phyloP scores from a whole-genome alignment of 2,329 filamentous ascomycete species.

The Talaromyces sp. region DNA sequence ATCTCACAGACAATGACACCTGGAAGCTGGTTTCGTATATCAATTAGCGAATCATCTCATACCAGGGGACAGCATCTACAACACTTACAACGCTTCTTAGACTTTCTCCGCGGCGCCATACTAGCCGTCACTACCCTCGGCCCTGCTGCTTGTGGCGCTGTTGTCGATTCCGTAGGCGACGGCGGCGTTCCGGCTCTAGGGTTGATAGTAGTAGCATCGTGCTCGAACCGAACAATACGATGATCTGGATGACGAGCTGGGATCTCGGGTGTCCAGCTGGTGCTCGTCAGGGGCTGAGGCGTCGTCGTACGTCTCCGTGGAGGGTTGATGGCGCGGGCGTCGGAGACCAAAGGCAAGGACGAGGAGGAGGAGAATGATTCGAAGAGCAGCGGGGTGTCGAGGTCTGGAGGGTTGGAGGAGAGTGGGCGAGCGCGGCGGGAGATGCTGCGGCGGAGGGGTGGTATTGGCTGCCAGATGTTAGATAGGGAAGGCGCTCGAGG shows the following conservation, averaged over 20 bases:
- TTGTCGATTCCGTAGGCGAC: no score
- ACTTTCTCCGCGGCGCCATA: conserved; percentile 4
- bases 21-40: neutral
- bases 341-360: neutral
- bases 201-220: neutral
- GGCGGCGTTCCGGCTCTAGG: neutral
- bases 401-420: conserved; percentile 16
- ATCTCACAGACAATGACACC: conserved; percentile 1
- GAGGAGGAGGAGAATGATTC: neutral
- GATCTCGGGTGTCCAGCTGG: conserved; percentile 5
- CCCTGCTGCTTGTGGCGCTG: neutral
- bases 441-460: conserved; percentile 10
- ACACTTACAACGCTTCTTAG: conserved; percentile 12
- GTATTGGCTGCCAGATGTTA: neutral
- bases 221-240: neutral
- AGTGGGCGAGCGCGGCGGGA: conserved; percentile 15
- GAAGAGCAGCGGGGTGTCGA: conserved; percentile 14
- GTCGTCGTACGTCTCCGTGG: neutral
- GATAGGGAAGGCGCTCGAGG: neutral
- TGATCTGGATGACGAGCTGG: conserved; percentile 8
- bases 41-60: neutral
- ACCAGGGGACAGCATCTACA: neutral
- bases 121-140: neutral
- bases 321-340: neutral
- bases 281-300: neutral